A percentile compares a stretch with the other conserved stretches of the same genome.
Conservation (phyloP, 2,329 filamentous ascomycete genomes). For the Aspergillus sp. region DNA sequence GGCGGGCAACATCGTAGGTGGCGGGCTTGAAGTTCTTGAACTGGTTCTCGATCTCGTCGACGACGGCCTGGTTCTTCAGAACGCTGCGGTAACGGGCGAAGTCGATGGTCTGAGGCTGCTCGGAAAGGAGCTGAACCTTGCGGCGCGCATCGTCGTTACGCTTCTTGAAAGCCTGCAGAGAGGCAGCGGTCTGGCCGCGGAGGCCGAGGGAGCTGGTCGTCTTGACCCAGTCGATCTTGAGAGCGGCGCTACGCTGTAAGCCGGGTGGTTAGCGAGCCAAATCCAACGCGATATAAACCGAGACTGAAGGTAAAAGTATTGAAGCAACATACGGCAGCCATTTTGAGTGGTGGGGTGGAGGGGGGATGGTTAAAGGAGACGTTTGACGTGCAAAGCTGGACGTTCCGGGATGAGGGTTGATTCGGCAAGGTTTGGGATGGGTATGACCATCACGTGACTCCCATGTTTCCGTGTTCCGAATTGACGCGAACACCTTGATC, state of each 20-base stretch:
- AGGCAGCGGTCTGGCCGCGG: conserved; percentile 86
- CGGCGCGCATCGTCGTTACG: conserved; percentile 98
- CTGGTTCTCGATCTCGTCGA: conserved; percentile 97
- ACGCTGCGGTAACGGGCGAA: conserved; percentile 87
- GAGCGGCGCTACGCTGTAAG: conserved; percentile 86
- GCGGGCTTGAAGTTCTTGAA: conserved; percentile 88
- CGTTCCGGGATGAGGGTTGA: conserved; percentile 36
- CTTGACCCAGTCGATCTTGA: conserved; percentile 99
- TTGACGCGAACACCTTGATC: conserved; percentile 13
- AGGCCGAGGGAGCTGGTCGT: conserved; percentile 92
- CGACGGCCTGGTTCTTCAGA: conserved; percentile 92
- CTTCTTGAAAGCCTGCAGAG: conserved; percentile 97
- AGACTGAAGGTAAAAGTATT: background rate
- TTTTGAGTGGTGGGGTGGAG: conserved; percentile 36
- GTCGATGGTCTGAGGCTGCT: conserved; percentile 84
- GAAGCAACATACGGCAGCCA: conserved; percentile 42
- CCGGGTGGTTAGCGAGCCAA: conserved; percentile 23
- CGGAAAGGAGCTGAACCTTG: conserved; percentile 80
- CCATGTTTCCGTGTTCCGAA: conserved; percentile 29
- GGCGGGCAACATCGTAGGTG: conserved; percentile 87
- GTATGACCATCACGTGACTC: conserved; percentile 31
- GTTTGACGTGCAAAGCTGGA: conserved; percentile 37
- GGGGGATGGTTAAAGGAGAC: conserved; percentile 29
- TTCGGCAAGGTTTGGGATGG: conserved; percentile 42
- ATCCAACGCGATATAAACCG: background rate